phyloP scores from a whole-genome alignment of 2,329 filamentous ascomycete genomes.

The Mollisiaceae sp. region DNA sequence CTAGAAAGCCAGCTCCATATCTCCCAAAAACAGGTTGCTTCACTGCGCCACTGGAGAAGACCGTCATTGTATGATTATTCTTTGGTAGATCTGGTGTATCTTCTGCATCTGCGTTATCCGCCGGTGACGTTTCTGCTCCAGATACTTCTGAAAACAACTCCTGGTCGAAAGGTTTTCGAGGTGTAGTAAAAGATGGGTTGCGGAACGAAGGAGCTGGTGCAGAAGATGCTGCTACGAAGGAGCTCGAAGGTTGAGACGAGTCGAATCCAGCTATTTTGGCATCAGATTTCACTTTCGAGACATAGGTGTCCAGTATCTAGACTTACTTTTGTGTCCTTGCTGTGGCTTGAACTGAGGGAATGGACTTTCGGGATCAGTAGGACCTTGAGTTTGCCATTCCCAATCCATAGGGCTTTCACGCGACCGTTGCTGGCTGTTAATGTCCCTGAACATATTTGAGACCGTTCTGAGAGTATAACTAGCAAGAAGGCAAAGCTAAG shows the following conservation, averaged over 20 bases:
- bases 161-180: constrained; percentile 61
- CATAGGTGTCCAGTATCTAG: not conserved
- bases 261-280: constrained; percentile 36
- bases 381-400: constrained; percentile 64
- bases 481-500: not conserved
- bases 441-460: constrained; percentile 42
- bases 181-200: constrained; percentile 69
- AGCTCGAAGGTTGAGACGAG: constrained; percentile 48
- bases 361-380: constrained; percentile 65
- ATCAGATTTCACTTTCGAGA: constrained; percentile 23
- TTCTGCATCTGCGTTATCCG: constrained; percentile 55
- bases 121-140: constrained; percentile 64
- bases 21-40: constrained; percentile 50
- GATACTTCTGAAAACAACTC: constrained; percentile 55
- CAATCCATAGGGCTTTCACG: constrained; percentile 70
- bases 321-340: constrained; percentile 35
- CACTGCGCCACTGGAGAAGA: constrained; percentile 54
- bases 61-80: constrained; percentile 59
- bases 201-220: constrained; percentile 57
- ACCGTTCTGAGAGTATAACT: constrained; percentile 8
- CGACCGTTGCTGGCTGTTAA: constrained; percentile 55
- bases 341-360: constrained; percentile 53
- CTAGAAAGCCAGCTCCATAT: constrained; percentile 47
- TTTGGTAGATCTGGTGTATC: constrained; percentile 55
- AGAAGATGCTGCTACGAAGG: constrained; percentile 53